Base-by-base conservation (phyloP, 768 basidiomycete species). In the Termitomyces sp. region DNA sequence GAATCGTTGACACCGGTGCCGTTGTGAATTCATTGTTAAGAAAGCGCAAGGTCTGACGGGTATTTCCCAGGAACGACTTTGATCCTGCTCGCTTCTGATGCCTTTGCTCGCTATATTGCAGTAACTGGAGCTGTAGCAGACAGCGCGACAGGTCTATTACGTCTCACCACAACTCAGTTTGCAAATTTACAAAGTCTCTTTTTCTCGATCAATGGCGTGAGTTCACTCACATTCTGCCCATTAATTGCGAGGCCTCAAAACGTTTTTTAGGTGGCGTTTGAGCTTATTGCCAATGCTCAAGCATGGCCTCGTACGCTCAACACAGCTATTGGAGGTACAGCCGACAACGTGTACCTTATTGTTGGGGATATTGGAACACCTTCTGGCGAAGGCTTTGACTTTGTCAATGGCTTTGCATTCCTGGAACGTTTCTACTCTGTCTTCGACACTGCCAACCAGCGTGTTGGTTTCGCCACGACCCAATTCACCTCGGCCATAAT, bases 171-270 rank as follows among this genome's bases (percentile, higher is more conserved):
- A 2, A 62, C 77, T 8, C 84, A 87, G 67, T 23, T 23, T 23
- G 23, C 23, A 23, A 23, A 23, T 23, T 23, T 23, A 23, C 23
- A 23, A 23, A 23, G 77, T 67, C 70, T 89, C 62, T 73, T 79
- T 73, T 87, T 89, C 73, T 74, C 71, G 58, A 75, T 83, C 59
- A 77, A 75, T 51, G 76, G 77, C 43, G 83, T 82, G 63, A 63
- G 79, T 72, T 4, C 28, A 35, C 35, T 5, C 23, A 49, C 8
- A 33, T 50, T 51, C 47, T n/a, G 38, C 14, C 40, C 47, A 36
- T 2, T 16, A 6, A 23, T 7, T 30, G 47, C 1, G 18, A 5
- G 12, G 10, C 36, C 23, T 52, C 48, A 66, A 2, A 23, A 23
- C 23, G 1, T 23, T 23, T 23, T 23, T 23, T 23, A 23, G 23